Evolutionary conservation across 257 asterid species (phyloP), one percentile per base, ranked within the genome.

Genomic region (Linaria vulgaris): DNA sequence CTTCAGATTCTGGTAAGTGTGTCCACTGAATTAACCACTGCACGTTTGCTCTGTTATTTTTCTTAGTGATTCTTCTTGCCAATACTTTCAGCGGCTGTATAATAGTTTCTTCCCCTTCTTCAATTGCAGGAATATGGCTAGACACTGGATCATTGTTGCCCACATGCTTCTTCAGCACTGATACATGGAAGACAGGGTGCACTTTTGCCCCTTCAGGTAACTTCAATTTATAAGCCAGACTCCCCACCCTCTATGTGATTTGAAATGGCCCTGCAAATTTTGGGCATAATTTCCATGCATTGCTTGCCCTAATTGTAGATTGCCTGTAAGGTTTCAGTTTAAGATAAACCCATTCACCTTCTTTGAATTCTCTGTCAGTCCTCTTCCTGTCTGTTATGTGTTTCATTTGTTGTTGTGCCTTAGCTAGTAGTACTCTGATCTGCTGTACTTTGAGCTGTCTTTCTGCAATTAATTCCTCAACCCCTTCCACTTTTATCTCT

Each of bases 261-360:
- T 45, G n/a, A 12, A 45, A 45, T 8, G 50, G 50, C 0, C 50
- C 50, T 45, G 50, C 50, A 12, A 4, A 45, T 13, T 45, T 45
- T 0, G 50, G 11, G 17, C n/a, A 9, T 13, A 45, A 12, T 5
- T 45, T 45, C 50, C 50, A 45, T 0, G 16, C n/a, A 12, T 17
- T 45, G 34, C 11, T 6, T 8, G 17, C 16, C 14, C 2, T 5
- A 1, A 45, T 1, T 8, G 50, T 0, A 6, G 14, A 17, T 10
- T 12, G 16, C 56, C 20, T 49, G 55, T 49, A 56, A 22, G 46
- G 56, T 0, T 56, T 39, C 1, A 54, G 47, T n/a, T 61, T 61
- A 0, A 61, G 6, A 16, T 2, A 69, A 0, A 69, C 69, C 63
- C 39, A 51, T 41, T 69, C 64, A 0, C 74, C 74, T 3, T 20